Percentiles rank a stretch among this genome's conserved stretches.
Conservation (phyloP, 176 grass and related monocot species). For the Musa schizocarpa region DNA sequence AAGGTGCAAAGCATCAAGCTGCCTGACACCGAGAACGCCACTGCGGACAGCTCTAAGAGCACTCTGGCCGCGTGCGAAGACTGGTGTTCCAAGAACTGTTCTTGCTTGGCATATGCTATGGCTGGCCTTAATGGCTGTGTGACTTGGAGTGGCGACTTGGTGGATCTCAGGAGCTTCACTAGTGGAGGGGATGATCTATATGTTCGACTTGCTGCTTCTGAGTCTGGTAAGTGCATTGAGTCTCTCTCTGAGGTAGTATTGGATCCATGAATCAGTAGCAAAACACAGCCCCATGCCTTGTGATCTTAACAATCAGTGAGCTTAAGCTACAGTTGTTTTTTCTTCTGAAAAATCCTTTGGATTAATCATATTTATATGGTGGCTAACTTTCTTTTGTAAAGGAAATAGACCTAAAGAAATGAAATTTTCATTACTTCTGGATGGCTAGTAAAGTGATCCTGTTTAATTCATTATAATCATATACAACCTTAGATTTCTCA, state of each 20-base stretch:
- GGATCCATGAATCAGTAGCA: too few relatives aligned
- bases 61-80: conserved; percentile 32
- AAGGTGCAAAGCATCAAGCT: conserved; percentile 41
- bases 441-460: too few relatives aligned
- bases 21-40: conserved; percentile 41
- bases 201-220: conserved; percentile 28
- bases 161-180: conserved; percentile 41
- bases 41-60: conserved; percentile 16
- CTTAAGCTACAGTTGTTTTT: too few relatives aligned
- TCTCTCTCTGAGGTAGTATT: neutral
- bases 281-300: too few relatives aligned
- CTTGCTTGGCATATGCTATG: conserved; percentile 47
- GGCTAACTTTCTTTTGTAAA: too few relatives aligned
- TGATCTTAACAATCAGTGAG: too few relatives aligned
- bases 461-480: too few relatives aligned
- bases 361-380: too few relatives aligned
- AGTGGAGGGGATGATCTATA: conserved; percentile 50
- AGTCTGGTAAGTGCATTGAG: neutral
- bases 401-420: too few relatives aligned
- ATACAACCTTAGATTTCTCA: too few relatives aligned
- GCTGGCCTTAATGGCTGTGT: conserved; percentile 32
- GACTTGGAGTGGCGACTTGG: conserved; percentile 39
- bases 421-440: too few relatives aligned
- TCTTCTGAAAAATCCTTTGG: too few relatives aligned
- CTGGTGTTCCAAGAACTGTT: conserved; percentile 41